Evolutionary conservation across 176 grass and related monocot species (phyloP), one percentile per base, ranked within the genome.

Genomic region (Musa schizocarpa): DNA sequence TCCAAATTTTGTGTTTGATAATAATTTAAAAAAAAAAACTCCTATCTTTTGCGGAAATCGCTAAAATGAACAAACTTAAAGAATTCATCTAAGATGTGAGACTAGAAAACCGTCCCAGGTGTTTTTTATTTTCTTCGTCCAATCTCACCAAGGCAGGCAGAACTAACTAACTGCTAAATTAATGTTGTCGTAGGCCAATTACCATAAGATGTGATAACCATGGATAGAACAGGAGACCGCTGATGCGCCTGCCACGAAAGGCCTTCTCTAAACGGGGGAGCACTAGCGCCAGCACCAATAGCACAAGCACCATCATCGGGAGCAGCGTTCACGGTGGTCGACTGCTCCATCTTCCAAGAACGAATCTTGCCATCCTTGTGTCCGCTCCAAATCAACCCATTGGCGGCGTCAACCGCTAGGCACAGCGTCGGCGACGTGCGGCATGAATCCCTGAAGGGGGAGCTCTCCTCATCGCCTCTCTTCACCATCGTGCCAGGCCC

Each of bases 321-420:
- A 62, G 71, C 2, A 79, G 74, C 63, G 77, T 75, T 50, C 70
- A 79, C 57, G 24, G 73, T 59, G 64, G 68, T 23, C 12, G 77
- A 56, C 73, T 74, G 72, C 69, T 97, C 86, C 80, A 91, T 89
- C 66, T 81, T 89, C 94, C 94, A 97, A 0, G 90, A 91, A 48
- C 86, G 79, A 72, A 97, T 89, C 87, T 87, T 93, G 24, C 90
- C 90, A 71, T 97, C 94, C 87, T 91, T 97, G 65, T 97, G 88
- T 11, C 94, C 94, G 26, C 87, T 93, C 90, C 94, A 97, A 9
- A 97, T 81, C 73, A 97, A 81, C 2, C 82, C 79, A 53, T 79
- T 87, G n/a, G 94, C 90, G 57, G 65, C 81, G 59, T 97, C 94
- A 14, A 89, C 84, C 64, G 69, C 86, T 63, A 93, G 72, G 78